Base-by-base conservation (phyloP, 805 yeast species). In the Yarrowia sp. region DNA sequence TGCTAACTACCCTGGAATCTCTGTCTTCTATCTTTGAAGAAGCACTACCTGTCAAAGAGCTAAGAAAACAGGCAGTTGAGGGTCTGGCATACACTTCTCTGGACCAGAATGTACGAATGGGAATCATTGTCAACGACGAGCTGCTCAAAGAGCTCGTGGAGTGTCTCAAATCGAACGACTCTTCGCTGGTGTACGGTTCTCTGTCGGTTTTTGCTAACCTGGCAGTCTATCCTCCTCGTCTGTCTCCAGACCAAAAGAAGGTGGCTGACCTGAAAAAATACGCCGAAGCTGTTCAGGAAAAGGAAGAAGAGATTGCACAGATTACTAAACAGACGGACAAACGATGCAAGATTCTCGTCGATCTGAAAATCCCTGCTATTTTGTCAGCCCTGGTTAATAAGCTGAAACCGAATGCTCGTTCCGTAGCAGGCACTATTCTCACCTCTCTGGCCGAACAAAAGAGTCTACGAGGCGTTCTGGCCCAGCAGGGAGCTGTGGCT, bases 21-120 rank as follows among this genome's bases (percentile, higher is more conserved):
- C 67, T 76, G 28, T 74, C 79, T 12, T 61, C 65, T 12, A 49
- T 68, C 11, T 68, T 75, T 64, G 77, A 73, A 51, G 68, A 69
- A 11, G 67, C 67, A n/a, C 44, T 71, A 9, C 67, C 68, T 28
- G 62, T 35, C 16, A 11, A 65, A 46, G 28, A 63, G 35, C 38
- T 63, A 17, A 26, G 66, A 63, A 56, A 67, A 70, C 17, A 65
- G n/a, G 72, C 76, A 1, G 54, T 75, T 16, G 80, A 77, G 66
- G 79, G 78, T 0, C 71, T 77, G 19, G 77, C 78, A 3, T 72
- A 75, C 63, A 71, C 80, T 4, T 70, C 77, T 10, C 24, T 71
- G 28, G 67, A 74, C 22, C 65, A 71, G 8, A 48, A 70, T 6
- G 79, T 76, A 38, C 73, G 74, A 52, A 40, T 65, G 30, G 69